Base-by-base conservation (phyloP, 1,284 basidiomycete species). In the Cerrena zonata region DNA sequence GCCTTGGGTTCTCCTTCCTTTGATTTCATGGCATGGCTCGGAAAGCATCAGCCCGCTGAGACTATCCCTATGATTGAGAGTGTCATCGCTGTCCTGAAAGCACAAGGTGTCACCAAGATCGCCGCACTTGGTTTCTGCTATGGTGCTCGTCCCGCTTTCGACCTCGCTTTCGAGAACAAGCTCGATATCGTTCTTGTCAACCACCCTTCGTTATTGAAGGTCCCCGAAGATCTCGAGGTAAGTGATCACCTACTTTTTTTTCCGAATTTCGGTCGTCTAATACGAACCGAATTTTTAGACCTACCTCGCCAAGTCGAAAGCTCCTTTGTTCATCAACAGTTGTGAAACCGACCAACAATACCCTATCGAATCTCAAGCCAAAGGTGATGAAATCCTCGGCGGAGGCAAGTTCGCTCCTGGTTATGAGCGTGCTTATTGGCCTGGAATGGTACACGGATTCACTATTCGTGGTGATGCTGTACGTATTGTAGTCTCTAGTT, bases 61-160 rank as follows among this genome's bases (percentile, higher is more conserved):
- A 80, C 78, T 7, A 75, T 76, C 12, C 75, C 79, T 0, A 30
- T 57, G 1, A 58, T 87, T 41, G 75, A 87, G 64, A 78, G 74
- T 24, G 76, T 86, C 53, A 71, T 86, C 44, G 65, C 63, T 1
- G 77, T 69, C 0, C 72, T 89, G 47, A 81, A 80, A 58, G 74
- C 66, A 13, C 62, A 76, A 48, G 85, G 86, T 1, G 69, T 87
- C 34, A 79, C 71, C 4, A 60, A 62, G 22, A 77, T 86, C 52
- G 82, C 69, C 11, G 81, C 79, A 0, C 78, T 76, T 1, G 84
- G 83, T 0, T 88, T 80, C 68, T 89, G 86, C 70, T 83, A 79
- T 52, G 86, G 87, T 36, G 86, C 78, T 73, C 54, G 54, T 69
- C 62, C 44, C 5, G 50, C 58, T 13, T 86, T 87, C 61, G 78